Percentiles rank a stretch among this genome's conserved stretches.
Evolutionary conservation across 495 filamentous ascomycete genomes (phyloP).

Genomic region (Sabuloglossum arenarium): DNA sequence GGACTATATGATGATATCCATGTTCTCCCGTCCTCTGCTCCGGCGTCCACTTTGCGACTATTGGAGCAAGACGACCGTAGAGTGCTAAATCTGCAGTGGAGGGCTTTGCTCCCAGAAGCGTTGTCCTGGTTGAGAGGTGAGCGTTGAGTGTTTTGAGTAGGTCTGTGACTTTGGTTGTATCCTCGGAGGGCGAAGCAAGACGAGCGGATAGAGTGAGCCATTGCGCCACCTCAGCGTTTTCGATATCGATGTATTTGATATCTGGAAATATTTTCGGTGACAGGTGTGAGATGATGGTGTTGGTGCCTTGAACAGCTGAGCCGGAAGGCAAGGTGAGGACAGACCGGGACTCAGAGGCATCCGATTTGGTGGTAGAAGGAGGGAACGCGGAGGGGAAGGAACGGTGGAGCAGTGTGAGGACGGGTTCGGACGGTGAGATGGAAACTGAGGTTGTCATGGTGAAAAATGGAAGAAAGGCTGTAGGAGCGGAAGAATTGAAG

Average conservation of each 20-base stretch:
- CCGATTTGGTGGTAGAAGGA: not conserved
- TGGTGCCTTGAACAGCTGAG: not conserved
- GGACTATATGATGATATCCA: constrained; percentile 79
- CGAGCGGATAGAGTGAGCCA: constrained; percentile 60
- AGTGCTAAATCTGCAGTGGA: constrained; percentile 75
- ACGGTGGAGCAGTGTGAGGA: not conserved
- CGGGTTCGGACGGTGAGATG: not conserved
- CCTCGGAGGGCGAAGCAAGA: constrained; percentile 35
- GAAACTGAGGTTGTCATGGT: not conserved
- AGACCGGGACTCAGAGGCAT: not conserved
- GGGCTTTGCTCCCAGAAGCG: constrained; percentile 74
- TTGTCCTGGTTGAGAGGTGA: constrained; percentile 74
- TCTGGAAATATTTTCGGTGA: constrained; percentile 41
- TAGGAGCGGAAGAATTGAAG: not conserved
- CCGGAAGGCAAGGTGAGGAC: not conserved
- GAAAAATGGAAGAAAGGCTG: not conserved
- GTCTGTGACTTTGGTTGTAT: constrained; percentile 32
- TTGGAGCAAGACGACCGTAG: constrained; percentile 59
- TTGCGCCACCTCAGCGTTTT: constrained; percentile 69
- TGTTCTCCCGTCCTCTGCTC: constrained; percentile 83
- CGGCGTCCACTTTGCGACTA: constrained; percentile 58
- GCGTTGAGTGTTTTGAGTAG: constrained; percentile 57
- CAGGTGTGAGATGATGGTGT: constrained; percentile 6
- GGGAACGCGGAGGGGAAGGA: not conserved
- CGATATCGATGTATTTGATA: constrained; percentile 47